Conservation (phyloP, 2,329 filamentous ascomycete species). For the Penicillium freii region DNA sequence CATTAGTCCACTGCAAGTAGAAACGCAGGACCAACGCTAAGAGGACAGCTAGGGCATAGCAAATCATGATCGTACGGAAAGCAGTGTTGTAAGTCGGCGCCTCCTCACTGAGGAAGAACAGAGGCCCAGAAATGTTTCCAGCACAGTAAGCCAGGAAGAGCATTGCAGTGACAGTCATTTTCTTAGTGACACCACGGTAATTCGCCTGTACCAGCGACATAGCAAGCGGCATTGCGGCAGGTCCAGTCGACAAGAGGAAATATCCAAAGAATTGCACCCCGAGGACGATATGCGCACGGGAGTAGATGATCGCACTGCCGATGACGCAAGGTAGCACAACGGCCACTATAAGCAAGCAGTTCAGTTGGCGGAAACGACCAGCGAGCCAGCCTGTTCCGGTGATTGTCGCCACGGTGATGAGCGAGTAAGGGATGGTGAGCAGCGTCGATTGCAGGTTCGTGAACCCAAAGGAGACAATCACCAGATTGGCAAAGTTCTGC, state of each 20-base stretch:
- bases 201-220: constrained; percentile 58
- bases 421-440: constrained; percentile 59
- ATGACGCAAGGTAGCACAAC: constrained; percentile 53
- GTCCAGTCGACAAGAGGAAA: constrained; percentile 56
- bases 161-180: constrained; percentile 58
- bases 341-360: constrained; percentile 53
- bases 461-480: constrained; percentile 22
- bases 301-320: constrained; percentile 56
- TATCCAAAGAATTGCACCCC: constrained; percentile 57
- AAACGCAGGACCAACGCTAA: constrained; percentile 47
- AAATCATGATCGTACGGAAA: constrained; percentile 57
- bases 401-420: constrained; percentile 52
- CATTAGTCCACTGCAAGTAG: constrained; percentile 52
- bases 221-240: constrained; percentile 55
- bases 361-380: constrained; percentile 51
- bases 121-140: constrained; percentile 58
- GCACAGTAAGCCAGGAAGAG: constrained; percentile 57
- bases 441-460: constrained; percentile 32
- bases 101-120: constrained; percentile 53
- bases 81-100: constrained; percentile 55
- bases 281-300: constrained; percentile 38
- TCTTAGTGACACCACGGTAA: constrained; percentile 59
- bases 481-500: constrained; percentile 49
- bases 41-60: constrained; percentile 52
- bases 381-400: constrained; percentile 52